Percentiles rank a stretch among this genome's conserved stretches.
These are phyloP conservation scores for Clitopilus hobsonii DNA, from an alignment of 768 basidiomycete genomes.

Conservation along the genomic window DNA sequence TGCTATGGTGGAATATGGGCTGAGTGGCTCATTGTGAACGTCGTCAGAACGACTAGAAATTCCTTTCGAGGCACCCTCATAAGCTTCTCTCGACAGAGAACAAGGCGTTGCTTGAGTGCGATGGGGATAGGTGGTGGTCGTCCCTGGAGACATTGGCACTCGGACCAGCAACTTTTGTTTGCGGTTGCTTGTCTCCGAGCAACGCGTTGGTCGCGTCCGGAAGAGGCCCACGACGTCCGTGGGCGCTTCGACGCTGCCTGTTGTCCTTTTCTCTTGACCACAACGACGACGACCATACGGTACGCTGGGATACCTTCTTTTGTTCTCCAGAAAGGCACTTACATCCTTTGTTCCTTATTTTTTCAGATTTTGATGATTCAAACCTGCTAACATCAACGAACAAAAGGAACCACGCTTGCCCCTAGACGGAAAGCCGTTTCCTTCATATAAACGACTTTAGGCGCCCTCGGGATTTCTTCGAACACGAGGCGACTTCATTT, in stretches of 20 bases:
- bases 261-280: not conserved
- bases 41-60: no score
- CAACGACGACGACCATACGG: not conserved
- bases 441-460: not conserved
- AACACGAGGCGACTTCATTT: not conserved
- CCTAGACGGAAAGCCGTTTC: not conserved
- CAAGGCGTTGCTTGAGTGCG: not conserved
- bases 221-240: not conserved
- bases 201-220: not conserved
- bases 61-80: no score
- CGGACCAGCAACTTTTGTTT: not conserved
- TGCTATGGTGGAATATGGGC: no score
- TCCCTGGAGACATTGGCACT: not conserved
- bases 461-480: not conserved
- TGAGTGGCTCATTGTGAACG: no score
- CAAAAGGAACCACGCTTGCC: not conserved
- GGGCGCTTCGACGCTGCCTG: not conserved
- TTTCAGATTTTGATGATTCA: not conserved
- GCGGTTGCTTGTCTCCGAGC: not conserved
- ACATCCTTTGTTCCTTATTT: not conserved
- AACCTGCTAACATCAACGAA: not conserved
- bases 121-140: not conserved
- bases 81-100: no score
- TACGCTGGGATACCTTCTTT: not conserved
- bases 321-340: not conserved